Conservation (phyloP, 2,329 filamentous ascomycete species). For the Lachnellula cervina region DNA sequence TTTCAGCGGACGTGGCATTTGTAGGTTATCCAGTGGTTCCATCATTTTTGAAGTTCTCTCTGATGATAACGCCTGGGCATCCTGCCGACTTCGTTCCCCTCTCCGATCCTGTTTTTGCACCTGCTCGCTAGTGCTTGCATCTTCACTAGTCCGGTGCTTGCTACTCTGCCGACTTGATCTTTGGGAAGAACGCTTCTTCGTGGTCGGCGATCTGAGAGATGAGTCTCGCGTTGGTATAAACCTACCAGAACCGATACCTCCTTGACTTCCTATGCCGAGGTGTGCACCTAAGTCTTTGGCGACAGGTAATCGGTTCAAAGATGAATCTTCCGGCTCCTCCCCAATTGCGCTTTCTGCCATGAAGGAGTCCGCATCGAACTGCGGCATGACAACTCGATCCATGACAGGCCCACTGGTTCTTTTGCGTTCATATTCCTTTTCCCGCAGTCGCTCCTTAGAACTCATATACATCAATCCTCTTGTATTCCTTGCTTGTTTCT, state of each 20-base stretch:
- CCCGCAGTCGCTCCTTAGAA: conserved; percentile 62
- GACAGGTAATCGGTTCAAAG: conserved; percentile 20
- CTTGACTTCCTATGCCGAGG: conserved; percentile 17
- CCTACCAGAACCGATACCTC: conserved; percentile 33
- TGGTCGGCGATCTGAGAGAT: conserved; percentile 54
- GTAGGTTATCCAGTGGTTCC: conserved; percentile 26
- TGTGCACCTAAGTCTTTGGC: conserved; percentile 8
- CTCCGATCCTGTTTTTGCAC: conserved; percentile 19
- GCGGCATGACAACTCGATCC: conserved; percentile 23
- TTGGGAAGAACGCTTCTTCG: conserved; percentile 49
- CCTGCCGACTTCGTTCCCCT: conserved; percentile 18
- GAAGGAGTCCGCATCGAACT: conserved; percentile 30
- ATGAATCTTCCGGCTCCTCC: conserved; percentile 42
- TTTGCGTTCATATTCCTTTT: conserved; percentile 58
- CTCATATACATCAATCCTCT: conserved; percentile 68
- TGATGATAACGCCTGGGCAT: conserved; percentile 16
- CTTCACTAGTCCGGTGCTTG: conserved; percentile 36
- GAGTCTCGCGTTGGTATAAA: conserved; percentile 64
- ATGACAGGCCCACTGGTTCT: conserved; percentile 39
- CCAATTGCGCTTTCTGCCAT: conserved; percentile 35
- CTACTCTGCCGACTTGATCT: conserved; percentile 43
- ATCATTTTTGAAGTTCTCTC: conserved; percentile 30
- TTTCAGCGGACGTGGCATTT: conserved; percentile 29
- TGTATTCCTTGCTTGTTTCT: conserved; percentile 47
- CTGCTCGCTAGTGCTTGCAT: conserved; percentile 18